These are phyloP conservation scores for Thelephora terrestris DNA, from an alignment of 1,284 basidiomycete species.

Conservation along the genomic window DNA sequence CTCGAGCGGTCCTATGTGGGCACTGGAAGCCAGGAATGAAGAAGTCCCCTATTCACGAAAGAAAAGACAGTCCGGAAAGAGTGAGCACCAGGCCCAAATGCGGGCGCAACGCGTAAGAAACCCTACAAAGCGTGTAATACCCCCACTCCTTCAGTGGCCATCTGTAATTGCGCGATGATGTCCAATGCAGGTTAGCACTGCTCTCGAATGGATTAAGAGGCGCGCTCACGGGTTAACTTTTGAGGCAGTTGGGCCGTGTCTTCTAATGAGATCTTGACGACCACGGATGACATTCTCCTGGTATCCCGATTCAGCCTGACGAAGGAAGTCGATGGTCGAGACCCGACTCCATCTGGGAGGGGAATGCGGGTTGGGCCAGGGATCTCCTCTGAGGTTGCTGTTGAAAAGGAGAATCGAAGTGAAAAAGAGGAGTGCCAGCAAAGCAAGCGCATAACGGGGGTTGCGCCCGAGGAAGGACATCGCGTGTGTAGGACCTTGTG, in stretches of 20 bases:
- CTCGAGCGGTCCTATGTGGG: conserved; percentile 33
- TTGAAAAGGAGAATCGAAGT: neutral
- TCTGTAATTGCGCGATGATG: neutral
- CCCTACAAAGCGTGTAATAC: neutral
- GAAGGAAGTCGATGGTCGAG: neutral
- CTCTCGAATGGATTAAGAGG: neutral
- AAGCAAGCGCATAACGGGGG: neutral
- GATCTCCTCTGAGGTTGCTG: neutral
- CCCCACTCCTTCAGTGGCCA: neutral
- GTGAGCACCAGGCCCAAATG: neutral
- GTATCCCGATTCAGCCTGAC: neutral
- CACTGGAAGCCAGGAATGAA: conserved; percentile 37
- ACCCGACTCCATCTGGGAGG: neutral
- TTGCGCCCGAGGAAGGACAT: neutral
- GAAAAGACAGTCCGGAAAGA: neutral
- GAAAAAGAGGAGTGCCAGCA: neutral
- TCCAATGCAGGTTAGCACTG: neutral
- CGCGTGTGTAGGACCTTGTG: neutral
- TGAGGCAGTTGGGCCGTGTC: neutral
- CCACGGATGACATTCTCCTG: neutral
- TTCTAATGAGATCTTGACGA: neutral
- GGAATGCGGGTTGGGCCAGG: neutral
- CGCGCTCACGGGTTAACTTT: neutral
- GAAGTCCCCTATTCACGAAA: conserved; percentile 32
- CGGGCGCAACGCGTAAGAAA: neutral